phyloP scores from a whole-genome alignment of 768 basidiomycete species.

The Termitomyces titanicus region DNA sequence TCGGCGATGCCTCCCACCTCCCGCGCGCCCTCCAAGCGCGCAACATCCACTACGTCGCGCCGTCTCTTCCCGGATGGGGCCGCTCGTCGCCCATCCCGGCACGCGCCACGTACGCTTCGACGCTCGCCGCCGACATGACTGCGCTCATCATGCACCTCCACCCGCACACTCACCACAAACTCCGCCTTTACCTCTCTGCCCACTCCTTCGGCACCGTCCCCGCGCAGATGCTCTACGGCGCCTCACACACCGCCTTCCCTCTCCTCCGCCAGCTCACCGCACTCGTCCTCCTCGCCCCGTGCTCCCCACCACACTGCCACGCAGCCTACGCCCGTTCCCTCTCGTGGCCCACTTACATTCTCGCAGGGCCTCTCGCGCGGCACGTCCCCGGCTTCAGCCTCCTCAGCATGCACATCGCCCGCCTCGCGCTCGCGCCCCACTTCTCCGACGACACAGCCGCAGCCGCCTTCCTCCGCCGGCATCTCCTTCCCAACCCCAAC shows the following conservation, averaged over 20 bases:
- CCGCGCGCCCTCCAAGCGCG: constrained; percentile 34
- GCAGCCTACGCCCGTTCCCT: constrained; percentile 40
- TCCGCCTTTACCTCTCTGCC: constrained; percentile 48
- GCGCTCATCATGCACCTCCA: constrained; percentile 48
- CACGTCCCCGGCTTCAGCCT: constrained; percentile 36
- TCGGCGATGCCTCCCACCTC: constrained; percentile 38
- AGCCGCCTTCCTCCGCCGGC: constrained; percentile 34
- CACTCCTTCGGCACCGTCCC: constrained; percentile 52
- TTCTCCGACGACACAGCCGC: constrained; percentile 37
- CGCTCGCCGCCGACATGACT: constrained; percentile 41
- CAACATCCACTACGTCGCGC: constrained; percentile 42
- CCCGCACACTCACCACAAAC: constrained; percentile 29
- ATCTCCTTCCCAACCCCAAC: constrained; percentile 12
- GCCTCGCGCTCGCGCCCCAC: constrained; percentile 27
- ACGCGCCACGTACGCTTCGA: constrained; percentile 32
- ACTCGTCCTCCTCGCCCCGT: constrained; percentile 42
- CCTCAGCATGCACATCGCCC: constrained; percentile 28
- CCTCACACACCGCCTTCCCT: constrained; percentile 48
- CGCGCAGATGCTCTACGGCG: constrained; percentile 55
- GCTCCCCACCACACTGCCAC: constrained; percentile 46
- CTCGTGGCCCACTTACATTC: constrained; percentile 44
- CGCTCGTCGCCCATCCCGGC: constrained; percentile 39
- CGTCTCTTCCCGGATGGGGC: constrained; percentile 60
- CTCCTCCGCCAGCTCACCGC: constrained; percentile 42
- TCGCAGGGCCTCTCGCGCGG: constrained; percentile 40